Evolutionary conservation across 2,329 filamentous ascomycete species (phyloP), one percentile per base, ranked within the genome.

Genomic region (Cladophialophora carrionii): DNA sequence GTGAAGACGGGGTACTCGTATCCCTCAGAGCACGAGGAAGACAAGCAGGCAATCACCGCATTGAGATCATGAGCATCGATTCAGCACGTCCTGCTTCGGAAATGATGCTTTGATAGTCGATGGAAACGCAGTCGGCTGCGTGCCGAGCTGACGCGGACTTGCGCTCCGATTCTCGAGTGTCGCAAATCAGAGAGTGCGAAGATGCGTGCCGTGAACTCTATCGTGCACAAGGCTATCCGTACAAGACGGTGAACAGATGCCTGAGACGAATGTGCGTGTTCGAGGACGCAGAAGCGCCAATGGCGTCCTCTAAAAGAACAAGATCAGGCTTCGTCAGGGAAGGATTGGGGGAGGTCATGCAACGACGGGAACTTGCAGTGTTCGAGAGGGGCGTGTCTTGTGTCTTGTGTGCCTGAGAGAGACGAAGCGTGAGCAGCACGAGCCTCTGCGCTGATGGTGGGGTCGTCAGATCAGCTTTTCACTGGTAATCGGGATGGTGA

Each of bases 41-140:
- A 3, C 26, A 10, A 52, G 48, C 17, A 43, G 8, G 37, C 37
- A n/a, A 9, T 20, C 10, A 17, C 52, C 51, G 52, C 14, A 34
- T 31, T 4, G 29, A 32, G 52, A 8, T 17, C n/a, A 32, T 54
- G 51, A 54, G 29, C 9, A 12, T 29, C n/a, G 24, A 20, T n/a
- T 29, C 22, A 52, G 10, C 20, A 14, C 14, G 52, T 17, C 52
- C 8, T 31, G 52, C 29, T 34, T 20, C 2, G 52, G 52, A 5
- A 32, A 34, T 3, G 52, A 34, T 10, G 29, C 24, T 34, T 31
- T 9, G 12, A n/a, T 12, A 43, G 31, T 34, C 17, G 52, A 34
- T 24, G 12, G 52, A 31, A 31, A 29, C 52, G n/a, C n/a, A 22
- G 24, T 54, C 29, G 52, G 29, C 22, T 54, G 52, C 52, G 52